Base-by-base conservation (phyloP, 176 grass and related monocot species). In the Coix lacrymajobi region DNA sequence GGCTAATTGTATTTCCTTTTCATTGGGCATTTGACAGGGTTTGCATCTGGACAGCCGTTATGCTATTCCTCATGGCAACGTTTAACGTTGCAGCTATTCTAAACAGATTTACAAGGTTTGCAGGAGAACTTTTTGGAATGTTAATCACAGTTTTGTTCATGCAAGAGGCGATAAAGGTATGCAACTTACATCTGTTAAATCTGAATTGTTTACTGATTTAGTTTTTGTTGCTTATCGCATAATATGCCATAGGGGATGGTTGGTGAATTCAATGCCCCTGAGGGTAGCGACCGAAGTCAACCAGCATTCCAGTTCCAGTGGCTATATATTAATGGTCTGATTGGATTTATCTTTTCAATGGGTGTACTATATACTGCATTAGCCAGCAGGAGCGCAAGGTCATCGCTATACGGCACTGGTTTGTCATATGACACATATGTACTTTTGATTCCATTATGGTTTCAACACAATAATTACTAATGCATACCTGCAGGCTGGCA, bases 111-210 rank as follows among this genome's bases (percentile, higher is more conserved):
- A 97, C 94, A 85, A 97, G 94, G 81, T 80, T 97, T 77, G 73
- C 94, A 12, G 92, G 92, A 85, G 92, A 97, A 87, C 77, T 94
- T 71, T 97, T 97, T 56, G 94, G 94, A 79, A 92, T 97, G 92
- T 73, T 94, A 76, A 97, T 97, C 65, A 89, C 92, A 48, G 71
- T 97, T 90, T 65, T 94, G 41, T 97, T 97, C 84, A 79, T 94
- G 58, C 89, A 97, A 88, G 64, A 92, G 84, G 87, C 91, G 44
- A 85, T 94, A 71, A 97, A 92, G 89, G 87, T 92, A 71, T 70
- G 44, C 19, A 15, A 62, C 46, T 88, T 77, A 33, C 26, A 66
- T 61, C 12, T 80, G 2, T 60, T 34, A n/a, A 51, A 62, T 30
- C 25, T 78, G 58, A 17, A 72, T 65, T 75, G 16, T 62, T 6